Conservation (phyloP, 1,139 yeast genomes). For the Yamadazyma dendronema region DNA sequence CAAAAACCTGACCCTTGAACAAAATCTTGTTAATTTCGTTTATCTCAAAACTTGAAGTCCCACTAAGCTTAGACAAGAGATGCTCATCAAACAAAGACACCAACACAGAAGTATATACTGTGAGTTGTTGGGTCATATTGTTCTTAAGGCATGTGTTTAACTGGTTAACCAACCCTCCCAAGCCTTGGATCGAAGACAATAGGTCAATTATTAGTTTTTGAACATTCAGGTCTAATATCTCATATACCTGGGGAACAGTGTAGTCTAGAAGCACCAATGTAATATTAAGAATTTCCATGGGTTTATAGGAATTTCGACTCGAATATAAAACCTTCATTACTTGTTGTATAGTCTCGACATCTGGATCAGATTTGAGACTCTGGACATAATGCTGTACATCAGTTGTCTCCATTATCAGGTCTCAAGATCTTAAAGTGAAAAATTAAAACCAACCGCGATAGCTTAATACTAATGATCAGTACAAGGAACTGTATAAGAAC, state of each 20-base stretch:
- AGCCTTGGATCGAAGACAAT: conserved; percentile 1
- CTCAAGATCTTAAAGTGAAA: no score
- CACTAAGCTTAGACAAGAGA: conserved; percentile 19
- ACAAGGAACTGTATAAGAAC: no score
- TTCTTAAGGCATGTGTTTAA: not conserved
- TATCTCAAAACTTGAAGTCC: conserved; percentile 13
- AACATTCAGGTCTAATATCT: not conserved
- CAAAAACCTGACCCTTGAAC: conserved; percentile 32
- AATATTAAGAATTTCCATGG: not conserved
- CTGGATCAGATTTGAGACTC: conserved; percentile 23
- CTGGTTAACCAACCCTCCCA: conserved; percentile 6
- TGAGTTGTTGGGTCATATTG: not conserved
- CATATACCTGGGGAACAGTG: conserved; percentile 27
- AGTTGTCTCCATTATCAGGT: no score
- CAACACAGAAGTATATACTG: conserved; percentile 10
- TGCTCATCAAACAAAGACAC: conserved; percentile 19
- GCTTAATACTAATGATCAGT: no score
- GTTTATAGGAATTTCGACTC: no score
- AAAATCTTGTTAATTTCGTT: conserved; percentile 38
- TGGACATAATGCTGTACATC: conserved; percentile 8
- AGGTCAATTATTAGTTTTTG: not conserved
- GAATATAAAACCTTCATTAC: no score
- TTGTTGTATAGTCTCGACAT: conserved; percentile 13
- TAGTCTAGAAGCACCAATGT: conserved; percentile 26
- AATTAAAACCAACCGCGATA: no score